Evolutionary conservation across 768 basidiomycete genomes (phyloP).

Genomic region (Tricholoma terreum): DNA sequence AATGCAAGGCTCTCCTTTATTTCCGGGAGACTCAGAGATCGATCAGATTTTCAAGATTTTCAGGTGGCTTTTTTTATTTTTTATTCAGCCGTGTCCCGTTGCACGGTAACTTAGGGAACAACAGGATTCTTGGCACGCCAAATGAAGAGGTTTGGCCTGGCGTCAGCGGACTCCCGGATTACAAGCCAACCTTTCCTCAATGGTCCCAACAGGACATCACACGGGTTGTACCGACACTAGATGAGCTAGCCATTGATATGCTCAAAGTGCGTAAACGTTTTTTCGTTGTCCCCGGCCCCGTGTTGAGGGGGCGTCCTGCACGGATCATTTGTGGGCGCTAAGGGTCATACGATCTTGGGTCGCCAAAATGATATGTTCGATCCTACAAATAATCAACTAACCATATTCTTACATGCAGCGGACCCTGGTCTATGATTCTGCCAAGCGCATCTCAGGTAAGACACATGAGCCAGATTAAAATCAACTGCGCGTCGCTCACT

Average conservation of each 20-base stretch:
- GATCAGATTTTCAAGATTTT: conserved; percentile 99
- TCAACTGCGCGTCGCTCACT: conserved; percentile 33
- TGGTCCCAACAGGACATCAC: conserved; percentile 80
- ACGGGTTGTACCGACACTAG: conserved; percentile 65
- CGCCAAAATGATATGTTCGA: neutral
- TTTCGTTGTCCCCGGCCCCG: neutral
- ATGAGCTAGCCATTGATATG: conserved; percentile 76
- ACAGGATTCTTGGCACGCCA: conserved; percentile 91
- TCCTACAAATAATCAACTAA: neutral
- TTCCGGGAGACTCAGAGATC: conserved; percentile 99
- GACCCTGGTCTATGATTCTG: conserved; percentile 83
- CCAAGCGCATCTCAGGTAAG: conserved; percentile 89
- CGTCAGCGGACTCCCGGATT: conserved; percentile 84
- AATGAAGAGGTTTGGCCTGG: conserved; percentile 91
- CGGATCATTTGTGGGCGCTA: neutral
- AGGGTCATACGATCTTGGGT: neutral
- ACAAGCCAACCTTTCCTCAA: conserved; percentile 95
- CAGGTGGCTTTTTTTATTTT: conserved; percentile 48
- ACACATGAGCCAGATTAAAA: conserved; percentile 2
- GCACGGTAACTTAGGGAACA: neutral
- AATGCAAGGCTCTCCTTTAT: conserved; percentile 83
- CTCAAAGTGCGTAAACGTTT: conserved; percentile 54
- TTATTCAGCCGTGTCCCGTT: neutral
- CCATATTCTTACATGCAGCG: conserved; percentile 34
- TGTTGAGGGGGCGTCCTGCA: neutral